Evolutionary conservation across 2,329 filamentous ascomycete genomes (phyloP), one percentile per base, ranked within the genome.

Genomic region (Coniochaeta ligniaria): DNA sequence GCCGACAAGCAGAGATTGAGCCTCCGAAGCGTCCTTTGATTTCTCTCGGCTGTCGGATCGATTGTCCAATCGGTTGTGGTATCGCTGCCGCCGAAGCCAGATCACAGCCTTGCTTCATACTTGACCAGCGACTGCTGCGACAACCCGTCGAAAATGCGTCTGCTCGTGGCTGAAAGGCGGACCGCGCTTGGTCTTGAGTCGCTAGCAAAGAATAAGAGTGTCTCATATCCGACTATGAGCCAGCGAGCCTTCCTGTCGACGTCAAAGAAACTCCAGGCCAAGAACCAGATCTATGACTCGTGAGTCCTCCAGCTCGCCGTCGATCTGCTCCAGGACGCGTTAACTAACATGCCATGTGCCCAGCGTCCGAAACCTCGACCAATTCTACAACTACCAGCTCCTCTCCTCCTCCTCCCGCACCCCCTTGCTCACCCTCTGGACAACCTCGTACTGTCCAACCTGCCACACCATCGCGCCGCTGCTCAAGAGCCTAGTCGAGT

Each of bases 401-500:
- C 74, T 84, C 58, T 83, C 81, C 2, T 78, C 80, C 2, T 81
- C 82, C 6, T 75, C 82, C 6, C 76, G 79, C 50, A 78, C 72
- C 2, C 83, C 84, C 2, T 78, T 86, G n/a, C 68, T 87, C 60
- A 85, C 83, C 1, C 73, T 86, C 45, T 87, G 83, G 84, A 84
- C 83, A 0, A 77, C 83, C 0, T 81, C 81, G 8, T 86, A 79
- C 74, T 86, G 84, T 69, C 71, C 78, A 5, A 80, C 82, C 17
- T 86, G 84, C 70, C 76, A 75, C 54, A 69, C 71, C 35, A 75
- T 86, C 26, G 72, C 73, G 5, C 83, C 83, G 4, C 70, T 84
- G 12, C 58, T 86, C 6, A 69, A 68, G 14, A 73, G 76, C 12
- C 74, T 86, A 35, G 69, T 87, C 54, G 74, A 77, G 65, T 74